phyloP scores from a whole-genome alignment of 345 rosid species.

The Euphorbia tirucalli region DNA sequence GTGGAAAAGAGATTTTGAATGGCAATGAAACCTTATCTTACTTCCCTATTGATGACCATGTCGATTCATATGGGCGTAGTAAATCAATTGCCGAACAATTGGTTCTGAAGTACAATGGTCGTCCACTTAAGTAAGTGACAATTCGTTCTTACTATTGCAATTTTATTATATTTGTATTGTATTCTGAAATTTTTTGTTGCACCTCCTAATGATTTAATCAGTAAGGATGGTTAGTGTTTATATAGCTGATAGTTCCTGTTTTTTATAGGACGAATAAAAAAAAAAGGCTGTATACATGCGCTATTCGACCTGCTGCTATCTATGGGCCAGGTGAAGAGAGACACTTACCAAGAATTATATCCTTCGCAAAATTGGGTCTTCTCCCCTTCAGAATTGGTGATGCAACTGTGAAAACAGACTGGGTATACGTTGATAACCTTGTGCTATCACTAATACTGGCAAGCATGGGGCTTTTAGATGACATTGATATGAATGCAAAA shows the following conservation, averaged over 20 bases:
- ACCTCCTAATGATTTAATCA: not conserved
- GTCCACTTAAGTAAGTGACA: slow-evolving; percentile 63
- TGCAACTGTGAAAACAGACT: slow-evolving; percentile 70
- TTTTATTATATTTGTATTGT: not conserved
- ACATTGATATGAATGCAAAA: slow-evolving; percentile 69
- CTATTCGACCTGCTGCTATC: slow-evolving; percentile 88
- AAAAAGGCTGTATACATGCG: slow-evolving; percentile 66
- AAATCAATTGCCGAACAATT: slow-evolving; percentile 84
- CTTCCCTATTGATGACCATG: slow-evolving; percentile 74
- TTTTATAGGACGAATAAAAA: slow-evolving; percentile 50
- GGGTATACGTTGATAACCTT: slow-evolving; percentile 87
- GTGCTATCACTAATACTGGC: slow-evolving; percentile 74
- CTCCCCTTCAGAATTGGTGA: slow-evolving; percentile 60
- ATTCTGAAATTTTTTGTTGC: not conserved
- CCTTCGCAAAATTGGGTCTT: slow-evolving; percentile 67
- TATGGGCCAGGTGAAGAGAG: slow-evolving; percentile 96
- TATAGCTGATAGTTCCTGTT: slow-evolving; percentile 2
- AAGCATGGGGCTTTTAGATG: slow-evolving; percentile 89
- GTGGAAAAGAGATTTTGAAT: slow-evolving; percentile 75
- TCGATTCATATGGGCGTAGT: slow-evolving; percentile 70
- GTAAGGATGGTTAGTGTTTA: not conserved
- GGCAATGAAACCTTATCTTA: slow-evolving; percentile 78
- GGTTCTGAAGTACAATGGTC: slow-evolving; percentile 71
- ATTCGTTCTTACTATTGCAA: not conserved
- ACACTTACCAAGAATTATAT: slow-evolving; percentile 81